Conservation (phyloP, 192 early-diverging fungal species). For the Podila minutissima region DNA sequence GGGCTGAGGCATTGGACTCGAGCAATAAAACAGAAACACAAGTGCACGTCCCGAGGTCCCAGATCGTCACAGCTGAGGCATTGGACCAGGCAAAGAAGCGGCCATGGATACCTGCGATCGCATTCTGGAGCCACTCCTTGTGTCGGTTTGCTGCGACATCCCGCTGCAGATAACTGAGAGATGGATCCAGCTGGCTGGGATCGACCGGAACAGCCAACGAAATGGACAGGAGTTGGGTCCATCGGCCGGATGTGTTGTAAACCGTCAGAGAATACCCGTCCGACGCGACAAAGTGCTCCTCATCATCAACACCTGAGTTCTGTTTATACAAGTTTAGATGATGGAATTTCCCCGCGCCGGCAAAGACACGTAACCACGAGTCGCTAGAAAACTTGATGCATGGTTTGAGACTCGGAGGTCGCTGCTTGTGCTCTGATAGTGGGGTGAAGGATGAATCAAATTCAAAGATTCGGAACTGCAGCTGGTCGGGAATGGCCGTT, state of each 20-base stretch:
- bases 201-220: background rate
- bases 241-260: background rate
- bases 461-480: no score
- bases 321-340: no score
- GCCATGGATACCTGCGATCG: background rate
- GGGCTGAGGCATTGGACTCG: background rate
- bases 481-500: no score
- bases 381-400: no score
- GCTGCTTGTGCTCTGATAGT: no score
- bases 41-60: background rate
- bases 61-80: background rate
- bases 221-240: background rate
- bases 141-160: background rate
- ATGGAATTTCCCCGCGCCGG: no score
- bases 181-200: background rate
- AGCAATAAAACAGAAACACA: background rate
- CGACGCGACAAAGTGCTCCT: background rate
- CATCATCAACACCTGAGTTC: background rate
- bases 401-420: no score
- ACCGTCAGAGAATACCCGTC: background rate
- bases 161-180: background rate
- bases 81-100: background rate
- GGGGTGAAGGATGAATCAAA: no score
- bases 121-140: background rate
- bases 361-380: no score